A percentile compares a stretch with the other conserved stretches of the same genome.
Conservation (phyloP, 768 basidiomycete genomes). For the Boletus pseudo-olivaceus region DNA sequence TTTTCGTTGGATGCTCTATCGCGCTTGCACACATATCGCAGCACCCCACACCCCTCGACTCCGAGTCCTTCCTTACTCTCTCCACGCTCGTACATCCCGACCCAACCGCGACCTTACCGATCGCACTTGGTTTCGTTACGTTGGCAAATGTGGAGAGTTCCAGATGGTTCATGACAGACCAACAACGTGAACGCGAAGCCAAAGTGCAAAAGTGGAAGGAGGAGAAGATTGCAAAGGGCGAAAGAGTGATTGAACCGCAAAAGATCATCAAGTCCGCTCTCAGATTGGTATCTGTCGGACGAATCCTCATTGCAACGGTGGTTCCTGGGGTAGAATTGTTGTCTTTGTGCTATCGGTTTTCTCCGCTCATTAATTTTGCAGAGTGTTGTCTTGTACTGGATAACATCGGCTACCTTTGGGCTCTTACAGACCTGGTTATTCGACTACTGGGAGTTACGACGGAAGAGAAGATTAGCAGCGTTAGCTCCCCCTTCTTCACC, state of each 20-base stretch:
- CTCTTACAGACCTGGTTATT: conserved; percentile 71
- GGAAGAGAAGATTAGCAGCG: conserved; percentile 25
- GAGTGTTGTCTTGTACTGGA: conserved; percentile 75
- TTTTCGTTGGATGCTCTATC: conserved; percentile 66
- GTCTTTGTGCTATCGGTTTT: conserved; percentile 17
- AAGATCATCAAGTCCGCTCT: conserved; percentile 54
- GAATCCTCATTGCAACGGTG: conserved; percentile 65
- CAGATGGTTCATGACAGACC: conserved; percentile 65
- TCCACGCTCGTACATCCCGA: conserved; percentile 69
- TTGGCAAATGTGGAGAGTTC: conserved; percentile 78
- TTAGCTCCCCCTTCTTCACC: not conserved
- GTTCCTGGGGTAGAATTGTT: conserved; percentile 58
- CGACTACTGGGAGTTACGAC: conserved; percentile 56
- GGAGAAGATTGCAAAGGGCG: conserved; percentile 40
- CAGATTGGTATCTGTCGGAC: conserved; percentile 54
- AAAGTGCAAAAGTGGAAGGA: conserved; percentile 47
- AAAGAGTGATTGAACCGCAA: conserved; percentile 43
- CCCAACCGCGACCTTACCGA: conserved; percentile 64
- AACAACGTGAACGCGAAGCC: conserved; percentile 49
- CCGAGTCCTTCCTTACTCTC: conserved; percentile 73
- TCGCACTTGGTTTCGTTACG: conserved; percentile 67
- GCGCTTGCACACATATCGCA: conserved; percentile 53
- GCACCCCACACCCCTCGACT: conserved; percentile 64
- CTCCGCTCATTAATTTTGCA: conserved; percentile 7
- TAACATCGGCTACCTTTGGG: conserved; percentile 71